Evolutionary conservation across 2,329 filamentous ascomycete species (phyloP).

Genomic region (Colletotrichum caudatum): DNA sequence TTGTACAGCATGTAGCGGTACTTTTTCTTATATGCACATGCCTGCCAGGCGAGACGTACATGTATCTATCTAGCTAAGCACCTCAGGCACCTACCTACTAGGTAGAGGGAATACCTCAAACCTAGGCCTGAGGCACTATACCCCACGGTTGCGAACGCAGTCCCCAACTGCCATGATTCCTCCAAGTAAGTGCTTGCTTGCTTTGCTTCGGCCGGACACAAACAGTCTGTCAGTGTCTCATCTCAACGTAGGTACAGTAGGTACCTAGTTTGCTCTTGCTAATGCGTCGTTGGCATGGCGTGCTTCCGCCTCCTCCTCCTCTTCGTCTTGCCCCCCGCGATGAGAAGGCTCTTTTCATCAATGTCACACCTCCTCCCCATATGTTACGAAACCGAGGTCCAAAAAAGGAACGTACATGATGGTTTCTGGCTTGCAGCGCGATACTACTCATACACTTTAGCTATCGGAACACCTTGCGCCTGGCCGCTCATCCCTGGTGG

Average conservation of each 20-base stretch:
- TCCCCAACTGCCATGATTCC: slow-evolving; percentile 6
- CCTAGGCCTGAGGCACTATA: neutral
- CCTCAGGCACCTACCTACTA: neutral
- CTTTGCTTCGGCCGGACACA: neutral
- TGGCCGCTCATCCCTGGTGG: slow-evolving; percentile 35
- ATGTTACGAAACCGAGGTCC: neutral
- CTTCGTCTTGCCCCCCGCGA: neutral
- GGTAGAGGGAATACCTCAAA: neutral
- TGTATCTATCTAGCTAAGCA: too few species aligned
- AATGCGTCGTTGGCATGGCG: neutral
- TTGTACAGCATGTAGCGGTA: too few species aligned
- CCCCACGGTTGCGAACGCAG: neutral
- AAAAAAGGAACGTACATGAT: neutral
- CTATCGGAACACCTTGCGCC: slow-evolving; percentile 29
- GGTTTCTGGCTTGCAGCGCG: slow-evolving; percentile 6
- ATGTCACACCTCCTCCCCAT: slow-evolving; percentile 17
- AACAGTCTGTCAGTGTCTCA: neutral
- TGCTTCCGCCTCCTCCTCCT: neutral
- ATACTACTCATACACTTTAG: slow-evolving; percentile 14
- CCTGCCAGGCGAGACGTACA: too few species aligned
- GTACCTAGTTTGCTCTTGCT: too few species aligned
- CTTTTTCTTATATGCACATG: neutral
- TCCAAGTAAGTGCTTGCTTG: neutral
- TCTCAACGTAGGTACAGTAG: neutral
- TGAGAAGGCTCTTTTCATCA: slow-evolving; percentile 1